Evolutionary conservation across 1,139 yeast genomes (phyloP).

Genomic region (Debaryomyces sp.): DNA sequence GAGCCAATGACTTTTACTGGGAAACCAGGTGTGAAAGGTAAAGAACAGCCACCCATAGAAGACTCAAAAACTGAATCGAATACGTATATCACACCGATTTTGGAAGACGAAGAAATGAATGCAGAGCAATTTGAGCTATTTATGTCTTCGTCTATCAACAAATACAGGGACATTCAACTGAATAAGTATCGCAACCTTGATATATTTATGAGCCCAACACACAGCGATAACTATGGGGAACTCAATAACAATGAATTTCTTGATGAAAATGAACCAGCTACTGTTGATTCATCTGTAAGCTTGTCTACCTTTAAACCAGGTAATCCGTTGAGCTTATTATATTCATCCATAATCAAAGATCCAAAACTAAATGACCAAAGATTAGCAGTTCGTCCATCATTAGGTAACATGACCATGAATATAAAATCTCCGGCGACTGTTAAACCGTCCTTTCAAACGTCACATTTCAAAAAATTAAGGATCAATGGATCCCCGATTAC

Average conservation of each 20-base stretch:
- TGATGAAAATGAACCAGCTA: background rate
- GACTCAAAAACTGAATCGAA: background rate
- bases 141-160: slow-evolving; percentile 36
- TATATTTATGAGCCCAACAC: background rate
- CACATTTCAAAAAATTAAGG: slow-evolving; percentile 48
- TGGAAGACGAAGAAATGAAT: slow-evolving; percentile 20
- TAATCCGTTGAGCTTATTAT: slow-evolving; percentile 27
- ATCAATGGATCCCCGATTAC: slow-evolving; percentile 46
- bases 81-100: too few species aligned
- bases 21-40: background rate
- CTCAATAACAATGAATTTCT: background rate
- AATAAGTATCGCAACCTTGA: slow-evolving; percentile 18
- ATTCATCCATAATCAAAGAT: slow-evolving; percentile 8
- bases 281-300: background rate
- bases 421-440: slow-evolving; percentile 45
- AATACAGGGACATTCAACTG: slow-evolving; percentile 34
- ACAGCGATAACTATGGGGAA: background rate
- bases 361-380: background rate
- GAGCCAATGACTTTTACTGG: background rate
- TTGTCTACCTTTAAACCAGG: slow-evolving; percentile 13
- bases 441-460: slow-evolving; percentile 35
- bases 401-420: slow-evolving; percentile 11
- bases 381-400: background rate
- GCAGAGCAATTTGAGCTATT: slow-evolving; percentile 37
- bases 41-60: background rate